Percentiles rank a stretch among this genome's conserved stretches.
These are phyloP conservation scores for Alloteropsis angusta DNA, from an alignment of 202 grass and related monocot species.

Conservation along the genomic window DNA sequence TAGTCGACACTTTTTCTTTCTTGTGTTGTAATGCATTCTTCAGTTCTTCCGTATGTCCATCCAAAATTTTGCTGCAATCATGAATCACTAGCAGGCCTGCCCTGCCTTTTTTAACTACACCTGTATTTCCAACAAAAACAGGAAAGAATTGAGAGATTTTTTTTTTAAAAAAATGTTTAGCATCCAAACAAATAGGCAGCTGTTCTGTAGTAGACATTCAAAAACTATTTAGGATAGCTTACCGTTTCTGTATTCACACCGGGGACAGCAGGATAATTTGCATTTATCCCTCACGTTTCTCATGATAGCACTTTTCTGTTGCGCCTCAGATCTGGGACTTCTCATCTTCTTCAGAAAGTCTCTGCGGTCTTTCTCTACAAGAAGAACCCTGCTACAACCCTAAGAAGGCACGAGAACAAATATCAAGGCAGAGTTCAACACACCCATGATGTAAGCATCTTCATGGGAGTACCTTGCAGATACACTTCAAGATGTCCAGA, in stretches of 20 bases:
- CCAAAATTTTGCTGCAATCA: conserved; percentile 64
- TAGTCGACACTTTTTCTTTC: conserved; percentile 50
- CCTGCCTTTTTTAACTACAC: conserved; percentile 71
- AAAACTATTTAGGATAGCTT: neutral
- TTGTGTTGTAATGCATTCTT: conserved; percentile 51
- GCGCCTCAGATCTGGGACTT: conserved; percentile 59
- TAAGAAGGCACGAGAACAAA: conserved; percentile 27
- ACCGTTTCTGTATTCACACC: conserved; percentile 74
- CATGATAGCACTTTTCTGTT: conserved; percentile 49
- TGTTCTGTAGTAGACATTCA: neutral
- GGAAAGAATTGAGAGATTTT: neutral
- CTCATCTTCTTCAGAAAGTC: conserved; percentile 87
- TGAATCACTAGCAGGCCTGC: conserved; percentile 48
- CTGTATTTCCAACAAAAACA: conserved; percentile 43
- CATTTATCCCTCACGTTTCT: conserved; percentile 85
- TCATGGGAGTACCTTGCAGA: conserved; percentile 69
- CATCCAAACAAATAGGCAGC: neutral
- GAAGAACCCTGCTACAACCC: conserved; percentile 76
- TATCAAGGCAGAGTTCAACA: neutral
- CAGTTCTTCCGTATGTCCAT: conserved; percentile 49
- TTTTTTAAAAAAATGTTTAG: neutral
- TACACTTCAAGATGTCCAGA: conserved; percentile 76
- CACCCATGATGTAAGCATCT: conserved; percentile 4
- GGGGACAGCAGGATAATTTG: conserved; percentile 59
- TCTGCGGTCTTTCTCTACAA: conserved; percentile 42